A percentile compares a stretch with the other conserved stretches of the same genome.
phyloP scores from a whole-genome alignment of 257 asterid species.

The Ilex asprella region DNA sequence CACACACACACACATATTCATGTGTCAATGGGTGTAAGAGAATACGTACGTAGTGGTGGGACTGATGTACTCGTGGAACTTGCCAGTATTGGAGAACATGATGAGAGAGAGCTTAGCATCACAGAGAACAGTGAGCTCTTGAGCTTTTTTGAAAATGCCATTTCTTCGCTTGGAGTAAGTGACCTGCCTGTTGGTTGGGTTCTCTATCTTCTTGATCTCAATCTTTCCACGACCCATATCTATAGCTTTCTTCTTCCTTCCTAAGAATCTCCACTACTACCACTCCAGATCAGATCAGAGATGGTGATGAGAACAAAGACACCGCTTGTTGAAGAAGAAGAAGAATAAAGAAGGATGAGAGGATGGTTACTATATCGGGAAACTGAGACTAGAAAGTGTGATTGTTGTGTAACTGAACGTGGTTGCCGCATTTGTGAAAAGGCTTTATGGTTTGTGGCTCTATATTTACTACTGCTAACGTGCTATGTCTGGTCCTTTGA shows the following conservation, averaged over 20 bases:
- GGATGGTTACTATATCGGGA: slow-evolving; percentile 21
- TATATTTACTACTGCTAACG: no score
- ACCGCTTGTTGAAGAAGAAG: neutral
- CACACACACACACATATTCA: no score
- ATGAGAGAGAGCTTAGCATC: slow-evolving; percentile 58
- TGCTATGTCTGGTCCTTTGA: no score
- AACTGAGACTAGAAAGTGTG: neutral
- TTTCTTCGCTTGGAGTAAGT: slow-evolving; percentile 50
- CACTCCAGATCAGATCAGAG: neutral
- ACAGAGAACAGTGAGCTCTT: slow-evolving; percentile 24
- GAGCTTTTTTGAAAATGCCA: slow-evolving; percentile 32
- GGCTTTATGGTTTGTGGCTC: no score
- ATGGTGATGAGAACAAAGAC: neutral
- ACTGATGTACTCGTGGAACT: slow-evolving; percentile 42
- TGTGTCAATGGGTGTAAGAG: no score
- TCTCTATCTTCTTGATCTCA: slow-evolving; percentile 25
- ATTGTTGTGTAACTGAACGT: no score
- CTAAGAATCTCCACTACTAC: no score
- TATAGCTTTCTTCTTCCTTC: no score
- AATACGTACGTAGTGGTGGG: slow-evolving; percentile 38
- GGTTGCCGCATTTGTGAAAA: no score
- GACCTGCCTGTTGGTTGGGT: slow-evolving; percentile 42
- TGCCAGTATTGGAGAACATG: slow-evolving; percentile 38
- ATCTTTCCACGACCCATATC: slow-evolving; percentile 24
- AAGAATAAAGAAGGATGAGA: slow-evolving; percentile 1